These are phyloP conservation scores for Diospyros kaki DNA, from an alignment of 148 eudicot genomes.

Conservation along the genomic window DNA sequence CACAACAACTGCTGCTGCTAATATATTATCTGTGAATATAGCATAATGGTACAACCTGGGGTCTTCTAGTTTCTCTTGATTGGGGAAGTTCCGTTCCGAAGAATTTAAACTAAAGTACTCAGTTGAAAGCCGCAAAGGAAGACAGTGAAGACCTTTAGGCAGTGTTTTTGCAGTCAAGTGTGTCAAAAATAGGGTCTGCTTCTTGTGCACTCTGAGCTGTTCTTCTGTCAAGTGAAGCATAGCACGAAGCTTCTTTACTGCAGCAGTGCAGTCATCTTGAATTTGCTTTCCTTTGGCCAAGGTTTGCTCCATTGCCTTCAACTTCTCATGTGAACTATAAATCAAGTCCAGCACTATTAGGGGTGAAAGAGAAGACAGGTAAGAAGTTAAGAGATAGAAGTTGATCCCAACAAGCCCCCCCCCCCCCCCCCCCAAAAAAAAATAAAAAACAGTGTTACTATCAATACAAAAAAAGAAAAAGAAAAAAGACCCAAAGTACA, in stretches of 20 bases:
- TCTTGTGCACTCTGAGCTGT: conserved; percentile 86
- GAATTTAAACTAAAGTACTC: conserved; percentile 70
- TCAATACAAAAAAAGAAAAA: no score
- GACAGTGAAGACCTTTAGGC: conserved; percentile 98
- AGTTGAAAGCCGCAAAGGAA: conserved; percentile 82
- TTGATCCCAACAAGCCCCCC: neutral
- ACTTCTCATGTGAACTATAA: conserved; percentile 64
- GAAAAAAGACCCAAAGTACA: neutral
- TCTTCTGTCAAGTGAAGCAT: conserved; percentile 94
- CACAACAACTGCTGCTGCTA: conserved; percentile 93
- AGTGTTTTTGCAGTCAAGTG: conserved; percentile 90
- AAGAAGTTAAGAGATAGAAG: neutral
- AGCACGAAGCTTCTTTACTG: conserved; percentile 91
- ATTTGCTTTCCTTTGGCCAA: conserved; percentile 82
- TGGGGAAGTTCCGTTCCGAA: conserved; percentile 57
- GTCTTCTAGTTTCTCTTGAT: conserved; percentile 64
- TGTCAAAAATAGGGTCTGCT: conserved; percentile 79
- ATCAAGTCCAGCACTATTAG: neutral
- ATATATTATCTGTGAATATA: conserved; percentile 76
- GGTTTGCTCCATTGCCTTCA: conserved; percentile 84
- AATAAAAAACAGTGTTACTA: no score
- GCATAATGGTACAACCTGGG: conserved; percentile 86
- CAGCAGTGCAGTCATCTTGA: conserved; percentile 85
- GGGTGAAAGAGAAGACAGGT: neutral
- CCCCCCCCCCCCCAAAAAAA: neutral